Evolutionary conservation across 208 protist species (phyloP).

Genomic region (Trypanosoma avium): DNA sequence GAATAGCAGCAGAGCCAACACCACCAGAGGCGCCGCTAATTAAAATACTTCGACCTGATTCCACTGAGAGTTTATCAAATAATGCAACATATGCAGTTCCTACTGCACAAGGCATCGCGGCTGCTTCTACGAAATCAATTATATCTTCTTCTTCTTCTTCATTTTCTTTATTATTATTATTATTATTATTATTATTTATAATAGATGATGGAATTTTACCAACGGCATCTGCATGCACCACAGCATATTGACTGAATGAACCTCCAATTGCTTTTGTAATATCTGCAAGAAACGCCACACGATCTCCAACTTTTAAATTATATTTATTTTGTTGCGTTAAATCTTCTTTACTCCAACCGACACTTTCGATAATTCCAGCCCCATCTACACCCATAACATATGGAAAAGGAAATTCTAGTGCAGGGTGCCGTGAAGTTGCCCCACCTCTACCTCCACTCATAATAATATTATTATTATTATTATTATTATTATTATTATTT

Average conservation of each 20-base stretch:
- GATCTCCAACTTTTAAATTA: conserved; percentile 50
- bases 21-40: conserved; percentile 76
- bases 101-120: conserved; percentile 58
- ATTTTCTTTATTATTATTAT: too few relatives aligned
- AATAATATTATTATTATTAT: conserved; percentile 1
- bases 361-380: conserved; percentile 69
- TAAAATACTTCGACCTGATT: conserved; percentile 64
- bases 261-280: conserved; percentile 37
- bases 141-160: too few relatives aligned
- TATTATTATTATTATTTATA: too few relatives aligned
- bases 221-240: conserved; percentile 48
- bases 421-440: conserved; percentile 23
- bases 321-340: conserved; percentile 3
- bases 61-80: conserved; percentile 71
- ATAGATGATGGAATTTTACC: conserved; percentile 43
- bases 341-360: conserved; percentile 43
- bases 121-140: conserved; percentile 75
- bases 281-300: conserved; percentile 66
- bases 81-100: conserved; percentile 71
- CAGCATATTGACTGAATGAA: conserved; percentile 70
- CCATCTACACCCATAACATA: conserved; percentile 67
- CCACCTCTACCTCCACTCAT: conserved; percentile 3
- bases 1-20: conserved; percentile 70
- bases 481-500: background rate
- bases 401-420: conserved; percentile 42